Conservation (phyloP, 1,284 basidiomycete species). For the Ceratobasidium sp. region DNA sequence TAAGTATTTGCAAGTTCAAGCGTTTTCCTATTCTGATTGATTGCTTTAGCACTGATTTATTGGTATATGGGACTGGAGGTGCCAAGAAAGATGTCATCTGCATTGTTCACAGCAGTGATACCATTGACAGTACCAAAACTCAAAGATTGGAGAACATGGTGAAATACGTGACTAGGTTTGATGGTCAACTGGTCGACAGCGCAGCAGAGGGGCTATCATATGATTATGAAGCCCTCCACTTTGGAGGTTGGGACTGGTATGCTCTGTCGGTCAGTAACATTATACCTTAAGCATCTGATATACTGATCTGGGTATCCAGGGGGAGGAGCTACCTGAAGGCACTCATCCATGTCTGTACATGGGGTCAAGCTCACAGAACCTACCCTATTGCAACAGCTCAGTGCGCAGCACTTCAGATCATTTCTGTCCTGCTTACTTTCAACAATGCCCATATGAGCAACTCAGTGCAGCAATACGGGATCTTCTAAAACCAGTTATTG, state of each 20-base stretch:
- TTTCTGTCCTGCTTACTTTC: neutral
- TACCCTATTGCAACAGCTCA: neutral
- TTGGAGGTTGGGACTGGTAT: neutral
- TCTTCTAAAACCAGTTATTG: neutral
- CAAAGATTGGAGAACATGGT: neutral
- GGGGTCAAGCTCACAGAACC: neutral
- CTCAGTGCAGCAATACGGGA: neutral
- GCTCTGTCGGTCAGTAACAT: neutral
- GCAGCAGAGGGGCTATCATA: neutral
- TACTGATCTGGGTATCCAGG: neutral
- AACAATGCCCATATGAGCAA: neutral
- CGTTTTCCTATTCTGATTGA: too few relatives aligned
- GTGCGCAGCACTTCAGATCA: neutral
- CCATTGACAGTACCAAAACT: neutral
- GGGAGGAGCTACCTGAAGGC: neutral
- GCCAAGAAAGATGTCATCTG: neutral
- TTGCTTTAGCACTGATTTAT: neutral
- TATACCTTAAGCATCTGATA: too few relatives aligned
- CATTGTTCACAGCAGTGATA: neutral
- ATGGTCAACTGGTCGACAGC: neutral
- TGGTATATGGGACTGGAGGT: neutral
- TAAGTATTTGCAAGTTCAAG: too few relatives aligned
- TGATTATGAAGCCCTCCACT: neutral
- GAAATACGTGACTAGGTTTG: neutral
- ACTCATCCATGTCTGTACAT: neutral